Conservation (phyloP, 2,329 filamentous ascomycete species). For the Lasiodiplodia gonubiensis region DNA sequence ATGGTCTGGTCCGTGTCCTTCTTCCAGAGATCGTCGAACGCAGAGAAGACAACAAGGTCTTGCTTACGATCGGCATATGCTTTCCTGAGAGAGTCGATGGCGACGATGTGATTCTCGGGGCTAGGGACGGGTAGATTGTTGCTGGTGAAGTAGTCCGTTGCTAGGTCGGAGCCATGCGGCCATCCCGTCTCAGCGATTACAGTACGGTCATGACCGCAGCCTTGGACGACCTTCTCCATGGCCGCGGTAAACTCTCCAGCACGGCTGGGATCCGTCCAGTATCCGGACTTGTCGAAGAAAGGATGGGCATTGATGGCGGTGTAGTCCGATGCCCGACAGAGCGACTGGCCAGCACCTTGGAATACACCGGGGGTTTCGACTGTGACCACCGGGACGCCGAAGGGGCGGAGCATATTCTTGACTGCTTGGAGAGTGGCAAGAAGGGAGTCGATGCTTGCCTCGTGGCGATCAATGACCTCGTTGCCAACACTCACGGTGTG, state of each 20-base stretch:
- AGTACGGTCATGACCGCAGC: conserved; percentile 64
- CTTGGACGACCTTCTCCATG: conserved; percentile 58
- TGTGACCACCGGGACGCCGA: conserved; percentile 74
- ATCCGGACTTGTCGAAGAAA: conserved; percentile 69
- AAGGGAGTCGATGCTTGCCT: conserved; percentile 57
- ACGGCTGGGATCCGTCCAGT: conserved; percentile 52
- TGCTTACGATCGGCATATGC: neutral
- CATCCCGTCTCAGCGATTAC: conserved; percentile 85
- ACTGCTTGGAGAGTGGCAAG: conserved; percentile 64
- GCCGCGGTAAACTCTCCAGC: conserved; percentile 71
- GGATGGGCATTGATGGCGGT: conserved; percentile 83
- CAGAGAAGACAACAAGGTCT: conserved; percentile 72
- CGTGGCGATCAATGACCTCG: conserved; percentile 69
- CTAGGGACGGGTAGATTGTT: conserved; percentile 75
- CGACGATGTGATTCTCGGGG: conserved; percentile 67
- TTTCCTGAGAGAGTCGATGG: conserved; percentile 55
- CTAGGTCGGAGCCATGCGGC: conserved; percentile 68
- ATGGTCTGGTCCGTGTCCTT: conserved; percentile 65
- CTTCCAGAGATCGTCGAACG: conserved; percentile 85
- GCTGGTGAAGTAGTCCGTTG: conserved; percentile 36
- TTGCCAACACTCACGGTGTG: conserved; percentile 80
- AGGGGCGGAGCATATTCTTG: conserved; percentile 66
- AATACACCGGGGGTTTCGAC: conserved; percentile 79
- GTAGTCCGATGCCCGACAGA: conserved; percentile 78
- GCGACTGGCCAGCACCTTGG: conserved; percentile 59